A percentile compares a stretch with the other conserved stretches of the same genome.
These are phyloP conservation scores for Camelina sativa DNA, from an alignment of 345 rosid species.

Conservation along the genomic window DNA sequence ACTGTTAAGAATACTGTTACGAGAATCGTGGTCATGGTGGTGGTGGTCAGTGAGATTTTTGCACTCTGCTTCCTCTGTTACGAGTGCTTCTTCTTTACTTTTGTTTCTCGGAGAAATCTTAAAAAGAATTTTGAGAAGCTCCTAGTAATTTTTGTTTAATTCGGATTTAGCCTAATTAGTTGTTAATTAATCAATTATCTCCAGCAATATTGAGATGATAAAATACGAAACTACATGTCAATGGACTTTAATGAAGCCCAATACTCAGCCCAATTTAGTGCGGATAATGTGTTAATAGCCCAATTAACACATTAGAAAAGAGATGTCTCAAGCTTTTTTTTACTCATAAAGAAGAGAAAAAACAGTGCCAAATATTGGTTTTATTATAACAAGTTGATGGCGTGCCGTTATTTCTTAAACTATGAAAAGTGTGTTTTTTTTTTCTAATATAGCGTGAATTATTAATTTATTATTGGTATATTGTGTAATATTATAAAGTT, in stretches of 20 bases:
- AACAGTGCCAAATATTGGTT: background rate
- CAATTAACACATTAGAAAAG: background rate
- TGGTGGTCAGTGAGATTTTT: constrained; percentile 12
- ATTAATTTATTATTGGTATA: background rate
- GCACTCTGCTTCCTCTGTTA: constrained; percentile 15
- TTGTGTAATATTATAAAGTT: background rate
- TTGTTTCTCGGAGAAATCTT: background rate
- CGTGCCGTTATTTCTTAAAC: background rate
- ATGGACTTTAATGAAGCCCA: constrained; percentile 23
- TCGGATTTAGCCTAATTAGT: constrained; percentile 11
- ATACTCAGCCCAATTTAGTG: background rate
- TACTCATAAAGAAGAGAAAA: no score
- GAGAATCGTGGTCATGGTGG: constrained; percentile 40
- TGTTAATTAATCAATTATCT: constrained; percentile 2
- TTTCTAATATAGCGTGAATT: background rate
- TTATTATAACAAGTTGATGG: background rate
- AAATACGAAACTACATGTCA: background rate
- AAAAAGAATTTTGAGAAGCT: background rate
- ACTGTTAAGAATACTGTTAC: constrained; percentile 9
- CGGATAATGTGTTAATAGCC: background rate
- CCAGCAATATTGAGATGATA: background rate
- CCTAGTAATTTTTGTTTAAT: constrained; percentile 11
- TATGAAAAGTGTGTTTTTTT: background rate
- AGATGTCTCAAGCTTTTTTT: background rate
- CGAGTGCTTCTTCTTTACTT: background rate